Conservation (phyloP, 1,284 basidiomycete species). For the Wallemia hederae region DNA sequence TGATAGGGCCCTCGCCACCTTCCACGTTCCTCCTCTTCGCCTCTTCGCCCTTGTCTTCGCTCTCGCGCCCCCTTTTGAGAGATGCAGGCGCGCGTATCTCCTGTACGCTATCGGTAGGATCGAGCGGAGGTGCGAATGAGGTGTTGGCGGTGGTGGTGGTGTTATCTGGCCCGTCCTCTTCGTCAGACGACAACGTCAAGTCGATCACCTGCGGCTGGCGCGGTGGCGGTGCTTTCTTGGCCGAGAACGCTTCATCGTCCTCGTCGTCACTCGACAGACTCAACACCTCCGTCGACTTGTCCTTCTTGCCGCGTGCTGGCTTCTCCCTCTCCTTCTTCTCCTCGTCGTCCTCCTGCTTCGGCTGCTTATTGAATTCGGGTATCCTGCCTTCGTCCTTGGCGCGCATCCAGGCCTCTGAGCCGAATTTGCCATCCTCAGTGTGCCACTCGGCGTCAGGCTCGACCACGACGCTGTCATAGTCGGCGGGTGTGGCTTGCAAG, state of each 20-base stretch:
- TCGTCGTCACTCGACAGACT: not conserved
- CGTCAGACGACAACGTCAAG: not conserved
- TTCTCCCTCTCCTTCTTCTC: not conserved
- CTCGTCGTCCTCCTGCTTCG: not conserved
- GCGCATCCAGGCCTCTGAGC: slow-evolving; percentile 36
- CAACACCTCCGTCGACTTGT: not conserved
- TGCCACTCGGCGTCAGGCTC: slow-evolving; percentile 92
- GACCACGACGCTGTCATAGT: slow-evolving; percentile 67
- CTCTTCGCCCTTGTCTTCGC: no score
- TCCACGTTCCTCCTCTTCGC: no score
- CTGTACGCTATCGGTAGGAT: no score
- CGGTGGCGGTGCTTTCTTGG: not conserved
- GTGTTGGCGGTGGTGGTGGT: not conserved
- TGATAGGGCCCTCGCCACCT: no score
- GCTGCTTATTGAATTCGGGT: not conserved
- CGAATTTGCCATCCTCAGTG: slow-evolving; percentile 56
- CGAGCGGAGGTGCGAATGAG: no score
- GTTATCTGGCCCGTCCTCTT: not conserved
- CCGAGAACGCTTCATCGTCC: not conserved
- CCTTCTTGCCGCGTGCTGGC: not conserved
- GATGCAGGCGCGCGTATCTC: no score
- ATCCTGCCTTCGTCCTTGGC: slow-evolving; percentile 4
- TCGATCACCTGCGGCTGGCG: not conserved
- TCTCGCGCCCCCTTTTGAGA: no score
- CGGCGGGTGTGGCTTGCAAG: slow-evolving; percentile 39